Conservation (phyloP, 495 filamentous ascomycete species). For the Xylaria flabelliformis region DNA sequence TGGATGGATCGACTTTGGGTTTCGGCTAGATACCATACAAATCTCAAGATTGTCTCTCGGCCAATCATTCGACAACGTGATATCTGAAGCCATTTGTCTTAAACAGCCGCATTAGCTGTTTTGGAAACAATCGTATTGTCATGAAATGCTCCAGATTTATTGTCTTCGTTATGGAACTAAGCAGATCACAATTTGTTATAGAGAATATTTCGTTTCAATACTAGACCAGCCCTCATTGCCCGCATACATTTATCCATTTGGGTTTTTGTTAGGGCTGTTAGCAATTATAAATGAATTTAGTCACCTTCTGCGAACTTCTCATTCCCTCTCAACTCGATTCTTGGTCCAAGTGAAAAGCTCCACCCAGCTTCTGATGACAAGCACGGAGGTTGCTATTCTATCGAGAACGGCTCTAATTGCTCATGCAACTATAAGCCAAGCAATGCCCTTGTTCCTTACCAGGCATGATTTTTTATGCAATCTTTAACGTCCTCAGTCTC, state of each 20-base stretch:
- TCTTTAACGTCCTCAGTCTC: neutral
- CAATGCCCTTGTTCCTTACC: neutral
- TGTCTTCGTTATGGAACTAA: neutral
- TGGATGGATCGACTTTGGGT: constrained; percentile 21
- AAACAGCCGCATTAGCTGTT: constrained; percentile 19
- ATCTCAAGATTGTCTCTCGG: constrained; percentile 30
- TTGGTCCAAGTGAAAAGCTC: neutral
- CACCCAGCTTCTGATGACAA: neutral
- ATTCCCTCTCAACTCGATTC: neutral
- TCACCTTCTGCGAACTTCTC: neutral
- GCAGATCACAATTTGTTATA: neutral
- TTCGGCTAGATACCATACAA: constrained; percentile 23
- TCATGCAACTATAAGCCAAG: neutral
- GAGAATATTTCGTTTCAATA: neutral
- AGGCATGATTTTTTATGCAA: neutral
- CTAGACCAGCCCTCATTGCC: neutral
- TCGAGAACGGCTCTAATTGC: neutral
- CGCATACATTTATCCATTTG: neutral
- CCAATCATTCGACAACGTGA: constrained; percentile 45
- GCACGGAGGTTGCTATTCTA: neutral
- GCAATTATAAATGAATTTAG: neutral
- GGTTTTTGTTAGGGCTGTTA: neutral
- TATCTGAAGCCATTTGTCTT: constrained; percentile 13
- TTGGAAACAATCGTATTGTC: neutral
- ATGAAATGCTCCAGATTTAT: neutral